Base-by-base conservation (phyloP, 1,284 basidiomycete genomes). In the Moniliophthora roreri region DNA sequence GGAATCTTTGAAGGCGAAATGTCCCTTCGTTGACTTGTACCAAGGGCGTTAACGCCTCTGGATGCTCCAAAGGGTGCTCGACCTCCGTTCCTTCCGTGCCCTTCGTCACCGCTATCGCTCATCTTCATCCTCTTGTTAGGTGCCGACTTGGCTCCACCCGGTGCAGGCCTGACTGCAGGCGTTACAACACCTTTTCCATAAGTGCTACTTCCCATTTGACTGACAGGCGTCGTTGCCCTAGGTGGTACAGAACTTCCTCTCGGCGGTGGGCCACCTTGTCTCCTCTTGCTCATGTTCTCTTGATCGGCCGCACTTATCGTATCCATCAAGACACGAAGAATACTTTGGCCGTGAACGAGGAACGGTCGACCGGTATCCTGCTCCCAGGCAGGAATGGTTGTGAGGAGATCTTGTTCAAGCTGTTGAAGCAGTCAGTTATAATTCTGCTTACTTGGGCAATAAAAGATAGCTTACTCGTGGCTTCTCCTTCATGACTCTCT, bases 401-500 rank as follows among this genome's bases (percentile, higher is more conserved):
- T 70, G 9, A 97, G 70, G 5, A 99, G 77, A 56, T 98, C 94
- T 60, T 87, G 85, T 70, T 98, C 95, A 54, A 97, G 80, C 93
- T 95, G 60, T 20, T 40, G 24, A 58, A 54, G 44, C 47, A 24
- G 39, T 42, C 26, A 54, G 47, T 28, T n/a, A n/a, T n/a, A n/a
- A n/a, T 57, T 21, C 42, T 7, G 51, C 26, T n/a, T 32, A 32
- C 21, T 38, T 21, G 3, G 49, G 34, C 23, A 53, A 24, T 20
- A 16, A 24, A 57, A 20, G 35, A 50, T n/a, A 67, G n/a, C 87
- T 56, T 63, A 96, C 95, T 66, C 91, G 85, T 21, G 96, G 96
- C 69, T 98, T 98, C 72, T 97, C 89, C 66, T 93, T 90, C 58
- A 82, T 82, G n/a, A 99, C 93, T 10, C 95, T 78, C 71, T 98